Base-by-base conservation (phyloP, 352 stramenopile species). In the Globisporangium canariense region DNA sequence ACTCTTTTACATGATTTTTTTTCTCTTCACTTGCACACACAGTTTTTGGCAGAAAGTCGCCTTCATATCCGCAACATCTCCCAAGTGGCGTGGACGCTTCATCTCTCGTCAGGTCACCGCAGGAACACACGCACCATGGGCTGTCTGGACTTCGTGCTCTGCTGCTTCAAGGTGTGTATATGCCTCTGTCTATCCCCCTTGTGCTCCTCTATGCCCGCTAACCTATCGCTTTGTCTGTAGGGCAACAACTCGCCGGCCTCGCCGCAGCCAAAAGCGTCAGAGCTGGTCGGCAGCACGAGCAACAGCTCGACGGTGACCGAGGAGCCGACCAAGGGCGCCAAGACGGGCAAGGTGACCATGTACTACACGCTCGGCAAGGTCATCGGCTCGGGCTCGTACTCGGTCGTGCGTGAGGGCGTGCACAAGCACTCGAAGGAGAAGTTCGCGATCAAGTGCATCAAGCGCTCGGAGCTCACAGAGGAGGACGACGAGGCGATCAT, bases 391-490 rank as follows among this genome's bases (percentile, higher is more conserved):
- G 91, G 91, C 16, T 93, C 89, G 30, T 98, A 96, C 76, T 95
- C 88, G 41, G 85, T 97, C 34, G 91, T 98, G 51, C 86, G 88
- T 25, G 80, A 90, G 56, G 86, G 77, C 46, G 83, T 91, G 58
- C 73, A 93, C 71, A 97, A 93, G 61, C 74, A 71, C 36, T 87
- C 71, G 18, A 89, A 92, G 49, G 74, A 87, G 25, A 89, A 91
- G 64, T 93, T 92, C 64, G 91, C 91, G 16, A 91, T 98, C 73
- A 98, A 97, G 74, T 94, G 86, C 68, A 93, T 98, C 45, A 96
- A 97, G 68, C 84, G 89, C 60, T 74, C 76, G 38, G 81, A 90
- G 56, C 68, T 97, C 20, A 81, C 77, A 36, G 60, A 74, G 13
- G 87, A 94, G 34, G 89, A 97, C 62, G 77, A 94, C 54, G 78